Percentiles rank a stretch among this genome's conserved stretches.
Conservation (phyloP, 2,329 filamentous ascomycete species). For the Rhynchosporium secalis region DNA sequence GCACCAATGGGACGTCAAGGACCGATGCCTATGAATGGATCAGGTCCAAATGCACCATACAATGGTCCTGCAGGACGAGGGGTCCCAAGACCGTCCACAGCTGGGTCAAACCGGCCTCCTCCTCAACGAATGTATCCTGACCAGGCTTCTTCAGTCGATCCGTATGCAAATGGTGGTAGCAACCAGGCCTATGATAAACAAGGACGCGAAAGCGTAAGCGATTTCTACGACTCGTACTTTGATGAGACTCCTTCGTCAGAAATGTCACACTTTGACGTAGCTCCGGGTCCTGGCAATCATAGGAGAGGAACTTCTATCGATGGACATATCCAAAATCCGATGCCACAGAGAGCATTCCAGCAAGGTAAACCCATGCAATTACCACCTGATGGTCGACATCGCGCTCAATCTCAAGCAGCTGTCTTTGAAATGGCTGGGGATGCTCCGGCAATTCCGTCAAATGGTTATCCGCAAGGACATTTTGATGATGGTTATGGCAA, state of each 20-base stretch:
- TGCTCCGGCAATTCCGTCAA: conserved; percentile 53
- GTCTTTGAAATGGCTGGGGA: conserved; percentile 74
- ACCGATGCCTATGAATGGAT: conserved; percentile 31
- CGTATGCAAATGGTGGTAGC: conserved; percentile 15
- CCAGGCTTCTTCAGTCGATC: conserved; percentile 38
- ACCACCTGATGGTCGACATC: conserved; percentile 60
- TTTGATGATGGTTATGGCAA: conserved; percentile 35
- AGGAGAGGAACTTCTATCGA: conserved; percentile 36
- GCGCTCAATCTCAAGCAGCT: conserved; percentile 58
- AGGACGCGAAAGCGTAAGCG: conserved; percentile 46
- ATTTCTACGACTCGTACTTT: conserved; percentile 58
- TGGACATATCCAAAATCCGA: conserved; percentile 33
- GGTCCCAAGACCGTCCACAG: conserved; percentile 56
- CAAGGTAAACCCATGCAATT: conserved; percentile 63
- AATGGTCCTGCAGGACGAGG: conserved; percentile 48
- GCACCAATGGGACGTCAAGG: conserved; percentile 41
- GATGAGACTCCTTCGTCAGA: conserved; percentile 39
- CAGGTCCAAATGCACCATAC: conserved; percentile 46
- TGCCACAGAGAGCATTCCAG: conserved; percentile 42
- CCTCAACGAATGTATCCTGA: conserved; percentile 54
- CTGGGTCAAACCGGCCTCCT: conserved; percentile 52
- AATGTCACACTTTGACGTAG: conserved; percentile 38
- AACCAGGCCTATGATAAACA: conserved; percentile 41
- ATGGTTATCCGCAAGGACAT: conserved; percentile 34
- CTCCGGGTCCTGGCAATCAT: conserved; percentile 22